Conservation (phyloP, 1,284 basidiomycete genomes). For the Apiotrichum siamense region DNA sequence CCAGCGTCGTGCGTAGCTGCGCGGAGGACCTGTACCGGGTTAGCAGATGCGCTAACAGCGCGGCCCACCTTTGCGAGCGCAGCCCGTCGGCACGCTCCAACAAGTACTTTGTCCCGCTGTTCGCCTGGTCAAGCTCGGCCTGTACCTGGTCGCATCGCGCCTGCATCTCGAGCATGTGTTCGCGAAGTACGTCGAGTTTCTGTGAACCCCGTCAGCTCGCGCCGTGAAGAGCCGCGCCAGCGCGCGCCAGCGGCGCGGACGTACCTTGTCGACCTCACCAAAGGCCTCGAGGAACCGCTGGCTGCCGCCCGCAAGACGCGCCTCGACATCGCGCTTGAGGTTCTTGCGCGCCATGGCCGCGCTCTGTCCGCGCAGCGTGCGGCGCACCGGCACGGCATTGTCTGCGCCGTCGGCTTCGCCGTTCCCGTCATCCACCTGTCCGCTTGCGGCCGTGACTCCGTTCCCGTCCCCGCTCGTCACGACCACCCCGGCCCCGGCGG, state of each 20-base stretch:
- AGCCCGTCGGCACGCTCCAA: constrained; percentile 80
- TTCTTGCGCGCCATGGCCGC: constrained; percentile 64
- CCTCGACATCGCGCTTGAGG: constrained; percentile 76
- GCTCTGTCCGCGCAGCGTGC: constrained; percentile 36
- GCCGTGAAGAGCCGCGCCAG: too few species aligned
- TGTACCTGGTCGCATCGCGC: constrained; percentile 76
- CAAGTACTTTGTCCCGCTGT: constrained; percentile 71
- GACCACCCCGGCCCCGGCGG: too few species aligned
- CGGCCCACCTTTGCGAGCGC: constrained; percentile 64
- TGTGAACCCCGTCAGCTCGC: too few species aligned
- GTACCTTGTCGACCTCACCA: constrained; percentile 76
- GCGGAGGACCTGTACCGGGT: constrained; percentile 53
- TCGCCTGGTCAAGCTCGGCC: constrained; percentile 65
- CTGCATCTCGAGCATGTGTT: constrained; percentile 71
- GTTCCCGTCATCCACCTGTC: constrained; percentile 39
- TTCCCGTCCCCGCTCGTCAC: neutral
- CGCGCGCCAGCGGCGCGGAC: too few species aligned
- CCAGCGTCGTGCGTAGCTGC: constrained; percentile 59
- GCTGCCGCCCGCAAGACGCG: constrained; percentile 69
- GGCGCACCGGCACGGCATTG: constrained; percentile 27
- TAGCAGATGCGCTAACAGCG: neutral
- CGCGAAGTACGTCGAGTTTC: constrained; percentile 72
- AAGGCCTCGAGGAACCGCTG: constrained; percentile 74
- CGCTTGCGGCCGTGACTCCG: neutral
- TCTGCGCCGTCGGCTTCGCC: too few species aligned